These are phyloP conservation scores for Phialemoniopsis sp. DNA, from an alignment of 2,329 filamentous ascomycete genomes.

Conservation along the genomic window DNA sequence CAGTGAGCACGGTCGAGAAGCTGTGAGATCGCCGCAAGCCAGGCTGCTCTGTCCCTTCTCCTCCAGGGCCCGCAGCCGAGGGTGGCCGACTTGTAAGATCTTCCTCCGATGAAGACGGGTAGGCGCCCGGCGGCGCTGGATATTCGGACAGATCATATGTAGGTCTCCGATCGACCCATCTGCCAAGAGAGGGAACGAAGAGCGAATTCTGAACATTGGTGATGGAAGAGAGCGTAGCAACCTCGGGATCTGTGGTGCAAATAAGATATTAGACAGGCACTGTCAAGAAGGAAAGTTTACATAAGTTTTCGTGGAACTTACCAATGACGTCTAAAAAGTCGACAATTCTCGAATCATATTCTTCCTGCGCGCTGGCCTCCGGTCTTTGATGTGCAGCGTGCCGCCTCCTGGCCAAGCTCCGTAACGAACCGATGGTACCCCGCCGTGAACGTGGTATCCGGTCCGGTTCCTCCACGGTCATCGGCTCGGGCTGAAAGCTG, in stretches of 20 bases:
- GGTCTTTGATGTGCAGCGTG: background rate
- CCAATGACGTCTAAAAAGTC: slow-evolving; percentile 23
- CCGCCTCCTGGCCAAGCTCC: background rate
- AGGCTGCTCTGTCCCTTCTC: slow-evolving; percentile 14
- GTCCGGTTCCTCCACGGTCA: too few species aligned
- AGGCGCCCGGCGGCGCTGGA: slow-evolving; percentile 15
- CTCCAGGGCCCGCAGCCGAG: too few species aligned
- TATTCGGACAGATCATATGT: slow-evolving; percentile 68
- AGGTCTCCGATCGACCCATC: slow-evolving; percentile 69
- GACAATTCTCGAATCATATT: slow-evolving; percentile 21
- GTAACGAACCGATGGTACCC: too few species aligned
- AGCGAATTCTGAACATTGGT: slow-evolving; percentile 90
- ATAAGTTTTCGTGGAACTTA: slow-evolving; percentile 6
- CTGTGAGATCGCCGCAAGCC: slow-evolving; percentile 31
- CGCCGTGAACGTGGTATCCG: too few species aligned
- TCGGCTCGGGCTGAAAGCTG: too few species aligned
- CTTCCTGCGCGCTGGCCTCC: slow-evolving; percentile 1
- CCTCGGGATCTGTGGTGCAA: slow-evolving; percentile 64
- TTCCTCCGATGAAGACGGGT: slow-evolving; percentile 16
- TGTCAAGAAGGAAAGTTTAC: too few species aligned
- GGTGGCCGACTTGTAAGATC: too few species aligned
- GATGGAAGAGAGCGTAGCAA: slow-evolving; percentile 76
- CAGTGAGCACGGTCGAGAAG: slow-evolving; percentile 64
- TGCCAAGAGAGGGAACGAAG: slow-evolving; percentile 78
- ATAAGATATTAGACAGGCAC: background rate